These are phyloP conservation scores for Hypomontagnella submonticulosa DNA, from an alignment of 495 filamentous ascomycete species.

Conservation along the genomic window DNA sequence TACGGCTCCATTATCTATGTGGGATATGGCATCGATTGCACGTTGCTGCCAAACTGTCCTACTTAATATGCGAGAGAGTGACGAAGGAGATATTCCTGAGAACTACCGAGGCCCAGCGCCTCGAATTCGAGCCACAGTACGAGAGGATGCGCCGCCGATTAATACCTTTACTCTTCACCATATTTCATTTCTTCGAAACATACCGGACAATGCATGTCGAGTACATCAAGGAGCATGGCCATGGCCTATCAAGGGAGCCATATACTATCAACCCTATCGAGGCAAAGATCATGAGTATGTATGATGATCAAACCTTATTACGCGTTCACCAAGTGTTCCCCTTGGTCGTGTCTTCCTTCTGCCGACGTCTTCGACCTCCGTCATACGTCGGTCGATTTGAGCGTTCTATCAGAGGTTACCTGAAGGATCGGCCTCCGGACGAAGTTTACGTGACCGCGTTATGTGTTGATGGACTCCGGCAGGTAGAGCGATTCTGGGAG, in stretches of 20 bases:
- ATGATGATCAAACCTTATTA: slow-evolving; percentile 65
- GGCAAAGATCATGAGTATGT: slow-evolving; percentile 64
- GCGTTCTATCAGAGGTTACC: slow-evolving; percentile 65
- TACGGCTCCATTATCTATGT: slow-evolving; percentile 67
- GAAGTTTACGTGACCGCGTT: slow-evolving; percentile 66
- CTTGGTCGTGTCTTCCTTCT: slow-evolving; percentile 66
- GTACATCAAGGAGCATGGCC: slow-evolving; percentile 58
- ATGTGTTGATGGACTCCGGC: slow-evolving; percentile 64
- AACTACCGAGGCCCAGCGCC: slow-evolving; percentile 58
- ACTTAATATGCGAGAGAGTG: slow-evolving; percentile 65
- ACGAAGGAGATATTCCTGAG: slow-evolving; percentile 66
- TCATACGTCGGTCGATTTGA: slow-evolving; percentile 67
- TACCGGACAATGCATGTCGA: slow-evolving; percentile 65
- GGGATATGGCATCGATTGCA: slow-evolving; percentile 68
- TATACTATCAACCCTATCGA: slow-evolving; percentile 65
- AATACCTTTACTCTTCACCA: slow-evolving; percentile 64
- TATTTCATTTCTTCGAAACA: slow-evolving; percentile 70
- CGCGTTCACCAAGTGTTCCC: slow-evolving; percentile 67
- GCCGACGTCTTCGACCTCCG: slow-evolving; percentile 63
- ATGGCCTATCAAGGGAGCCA: slow-evolving; percentile 52
- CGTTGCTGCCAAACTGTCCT: slow-evolving; percentile 64
- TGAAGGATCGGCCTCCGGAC: slow-evolving; percentile 64
- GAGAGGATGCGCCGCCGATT: slow-evolving; percentile 67
- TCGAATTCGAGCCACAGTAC: slow-evolving; percentile 64
- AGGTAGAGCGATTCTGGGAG: slow-evolving; percentile 67